Percentiles rank a stretch among this genome's conserved stretches.
Evolutionary conservation across 2,329 filamentous ascomycete genomes (phyloP).

Genomic region (Daldinia sp.): DNA sequence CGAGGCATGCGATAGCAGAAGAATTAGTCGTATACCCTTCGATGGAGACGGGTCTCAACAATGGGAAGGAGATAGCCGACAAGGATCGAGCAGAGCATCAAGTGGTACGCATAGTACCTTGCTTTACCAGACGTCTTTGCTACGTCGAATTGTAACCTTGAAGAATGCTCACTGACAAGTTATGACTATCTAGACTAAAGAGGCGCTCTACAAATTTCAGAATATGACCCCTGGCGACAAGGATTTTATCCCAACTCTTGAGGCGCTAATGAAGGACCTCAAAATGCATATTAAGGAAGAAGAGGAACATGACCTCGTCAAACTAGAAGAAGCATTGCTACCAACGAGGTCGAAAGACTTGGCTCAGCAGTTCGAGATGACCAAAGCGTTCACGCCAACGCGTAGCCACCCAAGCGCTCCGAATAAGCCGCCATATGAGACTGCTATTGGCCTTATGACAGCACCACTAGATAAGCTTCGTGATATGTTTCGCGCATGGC

Average conservation of each 20-base stretch:
- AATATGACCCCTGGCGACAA: constrained; percentile 53
- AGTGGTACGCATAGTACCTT: constrained; percentile 34
- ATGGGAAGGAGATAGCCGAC: constrained; percentile 56
- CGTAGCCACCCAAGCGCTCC: constrained; percentile 60
- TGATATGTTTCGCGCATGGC: constrained; percentile 58
- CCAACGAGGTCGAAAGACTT: constrained; percentile 51
- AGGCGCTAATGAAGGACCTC: constrained; percentile 57
- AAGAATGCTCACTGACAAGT: constrained; percentile 15
- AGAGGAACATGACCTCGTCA: constrained; percentile 57
- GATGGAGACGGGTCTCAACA: constrained; percentile 56
- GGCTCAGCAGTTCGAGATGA: constrained; percentile 56
- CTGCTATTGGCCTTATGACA: constrained; percentile 59
- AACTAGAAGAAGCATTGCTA: constrained; percentile 56
- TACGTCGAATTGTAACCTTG: neutral
- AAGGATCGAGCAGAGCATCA: constrained; percentile 54
- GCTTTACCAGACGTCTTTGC: neutral
- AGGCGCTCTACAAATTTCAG: constrained; percentile 60
- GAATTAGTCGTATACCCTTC: constrained; percentile 63
- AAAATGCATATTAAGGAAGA: constrained; percentile 58
- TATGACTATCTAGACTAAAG: constrained; percentile 56
- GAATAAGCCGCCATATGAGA: constrained; percentile 64
- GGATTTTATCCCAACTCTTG: constrained; percentile 58
- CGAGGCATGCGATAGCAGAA: constrained; percentile 63
- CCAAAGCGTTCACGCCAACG: constrained; percentile 61
- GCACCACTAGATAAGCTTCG: constrained; percentile 65